phyloP scores from a whole-genome alignment of 345 rosid species.

The Gossypium australe region DNA sequence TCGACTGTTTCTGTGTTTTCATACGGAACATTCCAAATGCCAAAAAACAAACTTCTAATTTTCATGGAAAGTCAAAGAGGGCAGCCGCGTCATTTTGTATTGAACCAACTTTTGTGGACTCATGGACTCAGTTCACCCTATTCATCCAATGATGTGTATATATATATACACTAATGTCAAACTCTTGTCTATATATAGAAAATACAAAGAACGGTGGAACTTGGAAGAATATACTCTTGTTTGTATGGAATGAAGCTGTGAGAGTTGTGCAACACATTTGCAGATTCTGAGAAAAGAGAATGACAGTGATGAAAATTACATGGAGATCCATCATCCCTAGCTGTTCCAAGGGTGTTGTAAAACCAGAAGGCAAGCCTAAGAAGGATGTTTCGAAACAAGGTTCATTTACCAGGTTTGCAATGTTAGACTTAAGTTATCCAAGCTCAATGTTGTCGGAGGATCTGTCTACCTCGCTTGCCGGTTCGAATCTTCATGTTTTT shows the following conservation, averaged over 20 bases:
- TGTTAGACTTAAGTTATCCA: slow-evolving; percentile 66
- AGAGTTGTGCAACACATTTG: neutral
- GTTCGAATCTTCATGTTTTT: slow-evolving; percentile 66
- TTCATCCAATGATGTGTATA: slow-evolving; percentile 10
- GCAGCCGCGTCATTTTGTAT: slow-evolving; percentile 22
- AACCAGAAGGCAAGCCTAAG: slow-evolving; percentile 22
- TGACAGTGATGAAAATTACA: slow-evolving; percentile 44
- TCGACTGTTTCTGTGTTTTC: neutral
- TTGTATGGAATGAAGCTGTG: too few species aligned
- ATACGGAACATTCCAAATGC: slow-evolving; percentile 4
- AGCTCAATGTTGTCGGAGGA: slow-evolving; percentile 65
- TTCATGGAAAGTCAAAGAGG: slow-evolving; percentile 19
- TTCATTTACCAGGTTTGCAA: slow-evolving; percentile 52
- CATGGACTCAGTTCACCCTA: neutral
- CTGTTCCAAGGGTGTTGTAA: slow-evolving; percentile 38
- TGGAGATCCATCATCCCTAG: slow-evolving; percentile 48
- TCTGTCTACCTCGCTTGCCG: slow-evolving; percentile 69
- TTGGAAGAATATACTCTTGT: neutral
- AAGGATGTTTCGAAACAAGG: slow-evolving; percentile 40
- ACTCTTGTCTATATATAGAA: neutral
- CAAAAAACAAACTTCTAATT: neutral
- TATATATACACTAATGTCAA: neutral
- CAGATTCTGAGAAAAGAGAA: slow-evolving; percentile 2
- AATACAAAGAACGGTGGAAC: neutral
- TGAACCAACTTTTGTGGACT: slow-evolving; percentile 31